phyloP scores from a whole-genome alignment of 176 grass and related monocot genomes.

The Oryza meridionalis region DNA sequence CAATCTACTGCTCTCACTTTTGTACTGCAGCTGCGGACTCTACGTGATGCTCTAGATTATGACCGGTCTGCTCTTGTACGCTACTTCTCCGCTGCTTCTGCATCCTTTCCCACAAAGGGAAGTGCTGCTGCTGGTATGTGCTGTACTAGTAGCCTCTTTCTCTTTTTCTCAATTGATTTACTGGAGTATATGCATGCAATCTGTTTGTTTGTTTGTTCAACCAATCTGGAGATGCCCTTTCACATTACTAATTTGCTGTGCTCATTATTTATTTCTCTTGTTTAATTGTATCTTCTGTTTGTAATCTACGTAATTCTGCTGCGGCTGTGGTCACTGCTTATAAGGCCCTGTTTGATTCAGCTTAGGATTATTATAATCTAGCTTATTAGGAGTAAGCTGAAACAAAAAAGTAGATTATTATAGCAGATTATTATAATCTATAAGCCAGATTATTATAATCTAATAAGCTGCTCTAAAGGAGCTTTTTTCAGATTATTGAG shows the following conservation, averaged over 20 bases:
- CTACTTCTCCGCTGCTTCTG: constrained; percentile 61
- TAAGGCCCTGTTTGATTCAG: no score
- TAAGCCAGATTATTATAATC: no score
- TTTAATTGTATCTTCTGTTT: background rate
- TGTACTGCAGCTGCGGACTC: constrained; percentile 67
- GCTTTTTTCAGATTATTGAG: no score
- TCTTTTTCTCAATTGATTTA: background rate
- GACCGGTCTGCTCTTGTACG: constrained; percentile 53
- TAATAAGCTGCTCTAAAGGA: no score
- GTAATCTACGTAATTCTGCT: no score
- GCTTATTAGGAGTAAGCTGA: no score
- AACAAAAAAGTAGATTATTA: no score
- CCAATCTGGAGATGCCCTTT: background rate
- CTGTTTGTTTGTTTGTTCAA: background rate
- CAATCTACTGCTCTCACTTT: constrained; percentile 19
- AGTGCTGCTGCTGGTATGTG: constrained; percentile 30
- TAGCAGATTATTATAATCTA: no score
- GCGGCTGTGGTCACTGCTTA: background rate
- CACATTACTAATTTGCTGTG: no score
- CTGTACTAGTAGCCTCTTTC: background rate
- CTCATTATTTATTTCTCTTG: background rate
- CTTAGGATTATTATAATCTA: no score
- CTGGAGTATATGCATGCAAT: background rate
- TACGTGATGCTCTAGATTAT: constrained; percentile 47
- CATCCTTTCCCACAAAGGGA: constrained; percentile 38